These are phyloP conservation scores for Tylopilus microsporus DNA, from an alignment of 1,284 basidiomycete species.

Conservation along the genomic window DNA sequence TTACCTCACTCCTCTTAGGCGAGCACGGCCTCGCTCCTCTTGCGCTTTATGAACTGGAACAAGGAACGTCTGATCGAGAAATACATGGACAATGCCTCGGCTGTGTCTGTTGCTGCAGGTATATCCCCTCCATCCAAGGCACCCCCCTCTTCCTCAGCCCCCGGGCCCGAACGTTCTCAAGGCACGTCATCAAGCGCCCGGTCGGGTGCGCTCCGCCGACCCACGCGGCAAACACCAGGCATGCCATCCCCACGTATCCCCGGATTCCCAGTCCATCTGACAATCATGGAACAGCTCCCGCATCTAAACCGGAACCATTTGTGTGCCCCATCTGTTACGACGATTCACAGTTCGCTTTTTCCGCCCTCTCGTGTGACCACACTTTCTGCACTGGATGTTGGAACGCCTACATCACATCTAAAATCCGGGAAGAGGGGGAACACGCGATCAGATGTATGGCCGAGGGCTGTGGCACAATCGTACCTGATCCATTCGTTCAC, in stretches of 20 bases:
- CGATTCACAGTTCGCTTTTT: constrained; percentile 60
- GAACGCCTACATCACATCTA: constrained; percentile 77
- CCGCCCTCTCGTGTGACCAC: constrained; percentile 75
- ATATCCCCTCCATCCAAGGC: constrained; percentile 38
- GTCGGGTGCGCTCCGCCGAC: constrained; percentile 34
- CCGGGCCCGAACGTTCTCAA: constrained; percentile 34
- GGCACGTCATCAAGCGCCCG: constrained; percentile 24
- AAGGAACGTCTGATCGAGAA: constrained; percentile 93
- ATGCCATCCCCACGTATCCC: background rate
- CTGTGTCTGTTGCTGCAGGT: constrained; percentile 71
- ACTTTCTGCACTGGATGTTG: constrained; percentile 86
- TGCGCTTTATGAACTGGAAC: constrained; percentile 91
- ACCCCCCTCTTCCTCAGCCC: constrained; percentile 28
- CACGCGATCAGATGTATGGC: constrained; percentile 91
- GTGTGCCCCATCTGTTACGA: constrained; percentile 90
- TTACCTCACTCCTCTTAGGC: constrained; percentile 25
- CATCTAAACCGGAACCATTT: constrained; percentile 48
- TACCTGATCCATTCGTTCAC: constrained; percentile 59
- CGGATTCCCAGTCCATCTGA: constrained; percentile 4
- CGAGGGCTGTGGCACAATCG: constrained; percentile 77
- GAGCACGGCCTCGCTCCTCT: constrained; percentile 68
- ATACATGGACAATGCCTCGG: constrained; percentile 84
- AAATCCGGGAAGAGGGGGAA: constrained; percentile 90
- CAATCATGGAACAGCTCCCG: constrained; percentile 16
- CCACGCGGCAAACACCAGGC: constrained; percentile 38